Evolutionary conservation across 768 basidiomycete species (phyloP), one percentile per base, ranked within the genome.

Genomic region (Tulasnella sp.): DNA sequence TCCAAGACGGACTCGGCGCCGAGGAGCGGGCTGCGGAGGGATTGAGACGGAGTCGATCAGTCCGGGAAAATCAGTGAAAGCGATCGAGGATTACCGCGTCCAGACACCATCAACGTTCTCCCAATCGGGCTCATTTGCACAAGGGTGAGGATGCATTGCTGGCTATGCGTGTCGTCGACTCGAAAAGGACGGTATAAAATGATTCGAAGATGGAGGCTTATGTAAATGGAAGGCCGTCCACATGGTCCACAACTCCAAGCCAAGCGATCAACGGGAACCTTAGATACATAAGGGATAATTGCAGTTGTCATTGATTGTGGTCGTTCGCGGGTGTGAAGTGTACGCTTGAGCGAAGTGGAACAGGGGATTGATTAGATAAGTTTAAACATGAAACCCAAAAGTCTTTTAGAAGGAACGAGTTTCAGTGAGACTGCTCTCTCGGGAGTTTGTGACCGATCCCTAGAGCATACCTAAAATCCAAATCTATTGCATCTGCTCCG

Each of bases 81-180:
- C 44, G 44, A 40, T 19, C 52, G n/a, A 22, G 22, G 41, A 35
- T 52, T 32, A 69, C 67, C 67, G 35, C 34, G 44, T 52, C 39
- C 44, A 47, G 44, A 35, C 37, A n/a, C 67, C 67, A 52, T 69
- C 44, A 19, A 19, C 9, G 8, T 3, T 40, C 29, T 69, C 67
- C 67, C 67, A 69, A 26, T 39, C 42, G n/a, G 67, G 67, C 67
- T 69, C 67, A 7, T 40, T 32, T 19, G 67, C 67, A 37, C 64
- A 66, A 19, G 64, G 64, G 17, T 66, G 64, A 59, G 52, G 52
- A 1, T 32, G 52, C 52, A 59, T 59, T 26, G 26, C 52, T 59
- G 26, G 52, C 6, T 59, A 59, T 59, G 9, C 7, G 52, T 26
- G 26, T 59, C 26, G 52, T 59, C 32, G 32, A 12, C 8, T 17